Evolutionary conservation across 116 monocot species (phyloP), one percentile per base, ranked within the genome.

Genomic region (Trichopus zeylanicus): DNA sequence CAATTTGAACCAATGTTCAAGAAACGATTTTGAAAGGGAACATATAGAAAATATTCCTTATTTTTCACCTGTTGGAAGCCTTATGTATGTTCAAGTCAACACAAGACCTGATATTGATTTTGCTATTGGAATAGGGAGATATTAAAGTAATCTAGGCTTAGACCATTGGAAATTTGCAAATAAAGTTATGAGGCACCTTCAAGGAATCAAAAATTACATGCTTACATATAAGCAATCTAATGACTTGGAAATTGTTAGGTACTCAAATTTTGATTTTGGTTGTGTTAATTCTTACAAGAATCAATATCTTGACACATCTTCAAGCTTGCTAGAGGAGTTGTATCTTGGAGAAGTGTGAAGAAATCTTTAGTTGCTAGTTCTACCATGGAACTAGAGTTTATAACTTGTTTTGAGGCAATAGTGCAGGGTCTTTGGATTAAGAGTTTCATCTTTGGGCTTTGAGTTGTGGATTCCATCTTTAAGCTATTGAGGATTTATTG

Each of bases 191-290:
- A 26, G 67, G 29, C 60, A 68, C 32, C 52, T 60, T 3, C 24
- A 60, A 48, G 33, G 51, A 18, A 59, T 26, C 2, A 59, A 56
- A 21, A 18, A 66, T 22, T 66, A 55, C 54, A 66, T 42, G 66
- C 56, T 66, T 22, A 66, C 26, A 25, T 66, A 66, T 46, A 56
- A 42, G 26, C 10, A 5, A 21, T 16, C 55, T 2, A 22, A 56
- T 35, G 3, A 56, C 10, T 21, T 56, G 26, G 56, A 66, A 35
- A 46, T 66, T 3, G 29, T 56, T 29, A 39, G 66, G 0, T 46
- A 66, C 25, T 46, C 38, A 30, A 8, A 61, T 29, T 66, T 31
- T 11, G 24, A 63, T 24, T 29, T 39, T 55, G 64, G 1, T 4
- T 7, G 31, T n/a, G 32, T 33, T 33, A 8, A 33, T 5, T 33